Conservation (phyloP, 306 rosid genomes). For the Dryas octopetala region DNA sequence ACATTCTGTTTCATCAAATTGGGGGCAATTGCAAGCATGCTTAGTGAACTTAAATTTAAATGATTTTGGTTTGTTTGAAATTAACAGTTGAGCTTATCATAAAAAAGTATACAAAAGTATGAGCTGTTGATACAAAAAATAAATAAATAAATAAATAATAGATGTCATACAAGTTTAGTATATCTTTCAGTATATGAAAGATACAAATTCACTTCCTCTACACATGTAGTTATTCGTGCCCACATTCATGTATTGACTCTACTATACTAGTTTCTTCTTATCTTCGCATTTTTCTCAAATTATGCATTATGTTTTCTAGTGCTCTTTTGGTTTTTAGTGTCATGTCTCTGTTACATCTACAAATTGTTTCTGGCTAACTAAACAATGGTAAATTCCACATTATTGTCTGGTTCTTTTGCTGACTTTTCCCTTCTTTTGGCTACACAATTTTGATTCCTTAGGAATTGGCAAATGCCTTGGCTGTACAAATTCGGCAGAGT, state of each 20-base stretch:
- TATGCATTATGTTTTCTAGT: background rate
- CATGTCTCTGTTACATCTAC: background rate
- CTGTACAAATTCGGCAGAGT: conserved; percentile 36
- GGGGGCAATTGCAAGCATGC: background rate
- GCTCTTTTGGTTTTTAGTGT: background rate
- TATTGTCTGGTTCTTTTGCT: background rate
- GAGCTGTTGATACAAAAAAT: background rate
- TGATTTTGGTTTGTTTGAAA: background rate
- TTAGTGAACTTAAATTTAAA: background rate
- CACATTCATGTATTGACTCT: background rate
- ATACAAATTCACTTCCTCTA: background rate
- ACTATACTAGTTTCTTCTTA: background rate
- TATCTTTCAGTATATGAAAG: background rate
- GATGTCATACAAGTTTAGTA: background rate
- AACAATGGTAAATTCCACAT: background rate
- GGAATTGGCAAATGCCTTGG: conserved; percentile 59
- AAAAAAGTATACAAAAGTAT: background rate
- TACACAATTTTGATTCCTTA: conserved; percentile 30
- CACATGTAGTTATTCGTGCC: background rate
- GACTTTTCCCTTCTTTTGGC: conserved; percentile 7
- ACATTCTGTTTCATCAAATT: background rate
- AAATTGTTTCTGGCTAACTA: background rate
- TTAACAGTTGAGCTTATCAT: background rate
- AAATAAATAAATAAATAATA: no score
- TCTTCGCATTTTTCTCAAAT: background rate